These are phyloP conservation scores for Rhipidocladum racemiflorum DNA, from an alignment of 176 grass and related monocot genomes.

Conservation along the genomic window DNA sequence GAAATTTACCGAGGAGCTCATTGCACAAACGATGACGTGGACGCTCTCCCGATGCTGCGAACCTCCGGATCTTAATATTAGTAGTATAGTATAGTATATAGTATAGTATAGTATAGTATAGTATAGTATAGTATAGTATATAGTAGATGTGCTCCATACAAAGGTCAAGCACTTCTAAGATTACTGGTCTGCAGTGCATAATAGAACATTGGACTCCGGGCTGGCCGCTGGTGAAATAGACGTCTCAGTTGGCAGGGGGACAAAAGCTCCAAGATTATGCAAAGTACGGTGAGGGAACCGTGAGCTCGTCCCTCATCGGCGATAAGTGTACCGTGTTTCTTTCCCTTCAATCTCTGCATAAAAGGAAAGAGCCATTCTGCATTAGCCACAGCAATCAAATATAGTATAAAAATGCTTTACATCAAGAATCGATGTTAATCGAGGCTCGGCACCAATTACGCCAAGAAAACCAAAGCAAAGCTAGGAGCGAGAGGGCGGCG, in stretches of 20 bases:
- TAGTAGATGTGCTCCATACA: neutral
- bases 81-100: no score
- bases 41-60: no score
- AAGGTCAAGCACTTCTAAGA: neutral
- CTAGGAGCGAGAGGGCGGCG: no score
- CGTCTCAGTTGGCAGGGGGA: neutral
- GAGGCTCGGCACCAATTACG: neutral
- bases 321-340: conserved; percentile 51
- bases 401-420: neutral
- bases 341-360: conserved; percentile 61
- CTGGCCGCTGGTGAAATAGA: neutral
- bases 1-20: no score
- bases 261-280: neutral
- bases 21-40: no score
- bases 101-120: no score
- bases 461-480: neutral
- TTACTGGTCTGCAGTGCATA: neutral
- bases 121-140: no score
- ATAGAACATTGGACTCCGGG: neutral
- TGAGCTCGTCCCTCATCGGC: conserved; percentile 43
- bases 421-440: neutral
- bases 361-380: neutral
- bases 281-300: neutral
- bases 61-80: no score
- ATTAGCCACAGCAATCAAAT: neutral